phyloP scores from a whole-genome alignment of 257 asterid genomes.

The Dorcoceras hygrometricum region DNA sequence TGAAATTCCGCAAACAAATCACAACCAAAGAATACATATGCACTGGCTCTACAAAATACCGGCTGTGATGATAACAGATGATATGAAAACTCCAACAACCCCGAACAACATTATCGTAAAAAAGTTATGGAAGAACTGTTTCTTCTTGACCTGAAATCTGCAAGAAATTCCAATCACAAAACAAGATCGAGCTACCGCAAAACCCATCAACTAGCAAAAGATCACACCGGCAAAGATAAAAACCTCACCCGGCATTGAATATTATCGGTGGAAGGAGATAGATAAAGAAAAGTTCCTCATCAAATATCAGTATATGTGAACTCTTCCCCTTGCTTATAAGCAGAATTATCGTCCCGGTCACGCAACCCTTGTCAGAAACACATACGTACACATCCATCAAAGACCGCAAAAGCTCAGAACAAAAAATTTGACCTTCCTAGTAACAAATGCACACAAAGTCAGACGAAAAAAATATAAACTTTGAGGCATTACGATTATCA shows the following conservation, averaged over 20 bases:
- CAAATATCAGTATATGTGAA: conserved; percentile 80
- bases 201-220: not conserved
- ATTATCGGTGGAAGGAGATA: conserved; percentile 93
- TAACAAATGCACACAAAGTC: not conserved
- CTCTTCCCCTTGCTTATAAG: conserved; percentile 69
- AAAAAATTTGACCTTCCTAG: not conserved
- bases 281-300: conserved; percentile 82
- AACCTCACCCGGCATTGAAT: conserved; percentile 87
- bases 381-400: not conserved
- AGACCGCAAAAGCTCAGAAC: not conserved
- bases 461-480: not conserved
- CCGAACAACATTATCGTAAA: conserved; percentile 91
- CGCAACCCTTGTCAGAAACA: conserved; percentile 48
- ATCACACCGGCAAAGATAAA: not conserved
- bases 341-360: conserved; percentile 63
- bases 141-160: conserved; percentile 98
- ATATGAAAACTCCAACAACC: conserved; percentile 79
- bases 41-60: conserved; percentile 39
- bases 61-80: conserved; percentile 60
- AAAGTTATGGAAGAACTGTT: conserved; percentile 93
- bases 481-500: conserved; percentile 32
- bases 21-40: not conserved
- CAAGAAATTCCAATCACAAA: not conserved
- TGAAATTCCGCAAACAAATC: not conserved
- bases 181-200: not conserved